These are phyloP conservation scores for Cladosporium sp. DNA, from an alignment of 2,329 filamentous ascomycete species.

Conservation along the genomic window DNA sequence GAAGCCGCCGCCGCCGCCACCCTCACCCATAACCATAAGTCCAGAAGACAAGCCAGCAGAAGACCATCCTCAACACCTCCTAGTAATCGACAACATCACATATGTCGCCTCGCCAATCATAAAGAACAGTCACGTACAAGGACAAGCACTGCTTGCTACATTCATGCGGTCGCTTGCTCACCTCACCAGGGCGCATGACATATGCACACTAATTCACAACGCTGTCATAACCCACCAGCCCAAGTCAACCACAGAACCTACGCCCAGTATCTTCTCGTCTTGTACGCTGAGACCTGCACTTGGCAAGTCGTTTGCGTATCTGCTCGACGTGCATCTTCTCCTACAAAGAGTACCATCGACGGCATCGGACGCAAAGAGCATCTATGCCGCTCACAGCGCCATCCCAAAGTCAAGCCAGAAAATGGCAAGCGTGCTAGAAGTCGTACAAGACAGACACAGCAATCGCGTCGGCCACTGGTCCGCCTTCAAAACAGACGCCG, in stretches of 20 bases:
- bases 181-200: conserved; percentile 38
- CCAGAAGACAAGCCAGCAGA: neutral
- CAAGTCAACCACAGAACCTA: conserved; percentile 23
- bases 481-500: conserved; percentile 25
- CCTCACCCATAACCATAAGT: neutral
- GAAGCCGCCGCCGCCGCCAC: neutral
- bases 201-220: conserved; percentile 46
- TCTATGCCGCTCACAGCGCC: conserved; percentile 28
- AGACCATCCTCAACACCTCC: conserved; percentile 18
- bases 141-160: conserved; percentile 42
- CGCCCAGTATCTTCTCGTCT: conserved; percentile 45
- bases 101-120: conserved; percentile 30
- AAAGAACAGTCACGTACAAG: conserved; percentile 34
- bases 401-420: conserved; percentile 16
- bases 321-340: conserved; percentile 45
- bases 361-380: conserved; percentile 37
- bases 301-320: conserved; percentile 36
- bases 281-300: conserved; percentile 41
- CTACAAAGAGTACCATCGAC: conserved; percentile 40
- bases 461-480: conserved; percentile 43
- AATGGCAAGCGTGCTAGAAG: conserved; percentile 44
- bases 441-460: conserved; percentile 44
- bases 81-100: conserved; percentile 33
- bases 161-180: conserved; percentile 45
- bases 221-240: conserved; percentile 25